Evolutionary conservation across 2,329 filamentous ascomycete genomes (phyloP).

Genomic region (Monilinia vaccinii-corymbosi): DNA sequence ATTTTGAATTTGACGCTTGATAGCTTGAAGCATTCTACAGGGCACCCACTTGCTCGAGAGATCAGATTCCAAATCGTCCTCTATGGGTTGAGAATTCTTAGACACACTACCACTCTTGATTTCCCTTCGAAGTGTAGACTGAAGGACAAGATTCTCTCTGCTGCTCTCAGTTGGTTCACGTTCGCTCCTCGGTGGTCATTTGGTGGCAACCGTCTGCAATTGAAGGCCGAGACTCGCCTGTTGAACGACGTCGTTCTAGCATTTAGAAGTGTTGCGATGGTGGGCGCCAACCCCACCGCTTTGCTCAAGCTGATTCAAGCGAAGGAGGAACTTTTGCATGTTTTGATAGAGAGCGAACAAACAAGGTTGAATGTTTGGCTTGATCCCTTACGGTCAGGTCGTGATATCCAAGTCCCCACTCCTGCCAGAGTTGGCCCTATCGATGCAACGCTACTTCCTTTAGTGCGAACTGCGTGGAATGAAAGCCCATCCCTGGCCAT

Average conservation of each 20-base stretch:
- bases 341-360: slow-evolving; percentile 79
- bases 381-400: slow-evolving; percentile 62
- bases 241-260: slow-evolving; percentile 64
- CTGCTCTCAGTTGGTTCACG: slow-evolving; percentile 81
- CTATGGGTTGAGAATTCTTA: slow-evolving; percentile 71
- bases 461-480: slow-evolving; percentile 77
- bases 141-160: slow-evolving; percentile 82
- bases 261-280: slow-evolving; percentile 53
- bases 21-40: slow-evolving; percentile 58
- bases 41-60: slow-evolving; percentile 83
- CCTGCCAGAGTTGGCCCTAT: slow-evolving; percentile 32
- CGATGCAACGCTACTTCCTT: slow-evolving; percentile 35
- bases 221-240: slow-evolving; percentile 84
- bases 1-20: slow-evolving; percentile 72
- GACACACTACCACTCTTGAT: slow-evolving; percentile 59
- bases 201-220: slow-evolving; percentile 83
- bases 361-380: slow-evolving; percentile 82
- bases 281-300: slow-evolving; percentile 37
- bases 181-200: slow-evolving; percentile 84
- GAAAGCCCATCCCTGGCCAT: slow-evolving; percentile 83
- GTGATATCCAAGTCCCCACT: slow-evolving; percentile 34
- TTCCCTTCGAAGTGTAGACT: slow-evolving; percentile 64
- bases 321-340: slow-evolving; percentile 75
- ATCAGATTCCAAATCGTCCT: slow-evolving; percentile 83
- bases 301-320: slow-evolving; percentile 55